Conservation (phyloP, 2,329 filamentous ascomycete species). For the Cadophora malorum region DNA sequence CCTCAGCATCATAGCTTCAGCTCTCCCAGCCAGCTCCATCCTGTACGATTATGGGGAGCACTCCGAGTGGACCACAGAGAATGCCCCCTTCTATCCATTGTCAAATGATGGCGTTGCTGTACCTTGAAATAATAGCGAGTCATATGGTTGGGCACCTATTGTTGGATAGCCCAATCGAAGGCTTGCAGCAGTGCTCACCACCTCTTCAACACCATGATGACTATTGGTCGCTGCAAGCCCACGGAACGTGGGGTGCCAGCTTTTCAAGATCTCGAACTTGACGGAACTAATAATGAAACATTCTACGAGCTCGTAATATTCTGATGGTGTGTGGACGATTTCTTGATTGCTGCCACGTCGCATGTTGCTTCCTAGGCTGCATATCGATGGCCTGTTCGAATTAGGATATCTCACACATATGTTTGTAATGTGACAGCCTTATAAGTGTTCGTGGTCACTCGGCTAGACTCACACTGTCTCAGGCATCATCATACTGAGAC, state of each 20-base stretch:
- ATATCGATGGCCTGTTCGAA: constrained; percentile 14
- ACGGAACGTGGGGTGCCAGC: constrained; percentile 22
- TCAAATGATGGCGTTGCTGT: constrained; percentile 34
- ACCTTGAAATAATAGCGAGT: constrained; percentile 29
- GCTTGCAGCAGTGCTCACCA: constrained; percentile 26
- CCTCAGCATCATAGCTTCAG: constrained; percentile 10
- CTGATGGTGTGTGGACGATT: constrained; percentile 22
- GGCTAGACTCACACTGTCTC: constrained; percentile 9
- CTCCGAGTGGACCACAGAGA: constrained; percentile 21
- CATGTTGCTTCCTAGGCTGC: constrained; percentile 10
- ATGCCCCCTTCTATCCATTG: constrained; percentile 22
- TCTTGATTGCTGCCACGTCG: constrained; percentile 21
- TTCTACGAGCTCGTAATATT: constrained; percentile 12
- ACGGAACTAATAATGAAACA: constrained; percentile 26
- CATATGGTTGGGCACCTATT: constrained; percentile 28
- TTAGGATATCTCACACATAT: constrained; percentile 10
- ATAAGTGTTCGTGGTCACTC: constrained; percentile 9
- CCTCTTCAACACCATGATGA: constrained; percentile 13
- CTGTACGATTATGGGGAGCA: constrained; percentile 17
- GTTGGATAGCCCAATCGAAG: constrained; percentile 26
- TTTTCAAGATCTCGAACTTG: constrained; percentile 15
- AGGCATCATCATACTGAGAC: constrained; percentile 15
- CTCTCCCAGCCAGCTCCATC: constrained; percentile 7
- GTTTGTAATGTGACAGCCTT: constrained; percentile 19
- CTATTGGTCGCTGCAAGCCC: constrained; percentile 26